Percentiles rank a stretch among this genome's conserved stretches.
Evolutionary conservation across 179 eudicot genomes (phyloP).

Genomic region (Actinidia chinensis): DNA sequence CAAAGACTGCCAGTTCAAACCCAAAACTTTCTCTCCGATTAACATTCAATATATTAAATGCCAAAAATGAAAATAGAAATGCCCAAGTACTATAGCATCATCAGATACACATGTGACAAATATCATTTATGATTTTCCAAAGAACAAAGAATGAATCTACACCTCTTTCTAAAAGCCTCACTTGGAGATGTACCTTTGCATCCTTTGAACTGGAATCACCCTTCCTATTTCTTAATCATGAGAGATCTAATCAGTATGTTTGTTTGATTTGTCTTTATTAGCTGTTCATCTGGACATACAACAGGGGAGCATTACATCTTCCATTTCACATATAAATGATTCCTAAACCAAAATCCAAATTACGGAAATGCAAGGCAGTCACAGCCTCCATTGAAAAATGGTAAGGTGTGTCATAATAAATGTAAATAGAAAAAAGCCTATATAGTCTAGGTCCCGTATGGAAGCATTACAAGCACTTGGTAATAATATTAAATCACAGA

Average conservation of each 20-base stretch:
- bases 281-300: slow-evolving; percentile 60
- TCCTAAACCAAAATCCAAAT: not conserved
- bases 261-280: slow-evolving; percentile 75
- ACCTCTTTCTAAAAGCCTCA: slow-evolving; percentile 79
- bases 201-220: slow-evolving; percentile 46
- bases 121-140: not conserved
- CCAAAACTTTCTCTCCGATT: too few relatives aligned
- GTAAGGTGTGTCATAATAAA: not conserved
- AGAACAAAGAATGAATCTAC: not conserved
- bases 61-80: slow-evolving; percentile 3
- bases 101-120: not conserved
- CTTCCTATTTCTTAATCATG: slow-evolving; percentile 63
- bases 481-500: not conserved
- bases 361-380: not conserved
- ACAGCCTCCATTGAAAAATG: not conserved
- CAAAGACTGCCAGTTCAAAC: too few relatives aligned
- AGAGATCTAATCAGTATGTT: slow-evolving; percentile 88
- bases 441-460: not conserved
- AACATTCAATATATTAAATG: too few relatives aligned
- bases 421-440: too few relatives aligned
- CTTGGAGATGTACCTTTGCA: slow-evolving; percentile 33
- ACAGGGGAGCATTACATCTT: slow-evolving; percentile 14
- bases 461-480: not conserved
- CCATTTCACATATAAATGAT: not conserved
- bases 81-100: not conserved